These are phyloP conservation scores for Vaccinium darrowii DNA, from an alignment of 148 eudicot genomes.

Conservation along the genomic window DNA sequence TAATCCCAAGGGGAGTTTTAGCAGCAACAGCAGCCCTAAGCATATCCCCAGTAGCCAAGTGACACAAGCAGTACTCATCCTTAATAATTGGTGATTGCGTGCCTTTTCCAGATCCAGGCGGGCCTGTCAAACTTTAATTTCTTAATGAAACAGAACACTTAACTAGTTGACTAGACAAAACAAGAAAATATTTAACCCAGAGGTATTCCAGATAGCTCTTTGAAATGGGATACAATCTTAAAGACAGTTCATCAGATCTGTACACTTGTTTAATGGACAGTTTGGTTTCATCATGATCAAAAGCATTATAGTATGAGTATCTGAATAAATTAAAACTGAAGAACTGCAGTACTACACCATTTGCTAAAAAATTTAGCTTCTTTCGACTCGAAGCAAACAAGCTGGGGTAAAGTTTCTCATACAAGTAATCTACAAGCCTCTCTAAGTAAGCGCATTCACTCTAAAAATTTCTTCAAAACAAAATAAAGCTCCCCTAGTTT, in stretches of 20 bases:
- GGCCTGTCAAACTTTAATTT: conserved; percentile 45
- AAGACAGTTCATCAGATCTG: neutral
- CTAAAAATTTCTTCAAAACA: neutral
- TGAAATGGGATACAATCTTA: neutral
- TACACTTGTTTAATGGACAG: neutral
- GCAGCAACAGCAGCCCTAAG: conserved; percentile 96
- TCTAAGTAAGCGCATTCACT: neutral
- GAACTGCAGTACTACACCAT: neutral
- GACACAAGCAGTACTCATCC: conserved; percentile 97
- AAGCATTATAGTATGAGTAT: neutral
- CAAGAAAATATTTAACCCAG: neutral
- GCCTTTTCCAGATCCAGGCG: conserved; percentile 99
- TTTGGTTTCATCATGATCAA: neutral
- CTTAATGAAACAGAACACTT: neutral
- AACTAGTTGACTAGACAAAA: conserved; percentile 1
- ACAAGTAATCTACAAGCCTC: neutral
- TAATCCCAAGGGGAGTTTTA: conserved; percentile 88
- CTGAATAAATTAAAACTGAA: neutral
- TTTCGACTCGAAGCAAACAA: neutral
- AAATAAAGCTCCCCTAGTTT: neutral
- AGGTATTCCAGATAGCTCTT: neutral
- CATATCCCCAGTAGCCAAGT: conserved; percentile 98
- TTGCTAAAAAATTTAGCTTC: neutral
- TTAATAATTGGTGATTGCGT: conserved; percentile 93
- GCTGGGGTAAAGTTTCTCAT: neutral